Evolutionary conservation across 148 eudicot genomes (phyloP).

Genomic region (Drosera capensis): DNA sequence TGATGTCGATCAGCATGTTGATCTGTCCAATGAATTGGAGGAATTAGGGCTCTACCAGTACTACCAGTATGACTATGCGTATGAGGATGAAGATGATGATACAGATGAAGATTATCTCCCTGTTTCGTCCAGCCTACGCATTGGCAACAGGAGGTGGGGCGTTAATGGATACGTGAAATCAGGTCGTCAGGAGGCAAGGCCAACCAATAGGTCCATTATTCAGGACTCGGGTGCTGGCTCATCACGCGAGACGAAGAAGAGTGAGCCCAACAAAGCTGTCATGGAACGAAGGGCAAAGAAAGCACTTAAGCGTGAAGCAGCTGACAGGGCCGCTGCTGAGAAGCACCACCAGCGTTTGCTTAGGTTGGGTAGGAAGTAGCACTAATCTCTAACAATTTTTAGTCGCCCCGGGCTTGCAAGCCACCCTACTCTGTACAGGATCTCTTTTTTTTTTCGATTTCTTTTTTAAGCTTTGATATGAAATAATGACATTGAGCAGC

Average conservation of each 20-base stretch:
- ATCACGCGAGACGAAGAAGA: conserved; percentile 56
- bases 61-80: conserved; percentile 19
- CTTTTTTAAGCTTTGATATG: no score
- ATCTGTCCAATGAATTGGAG: conserved; percentile 29
- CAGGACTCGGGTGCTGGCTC: conserved; percentile 34
- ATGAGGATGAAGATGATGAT: conserved; percentile 26
- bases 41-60: conserved; percentile 19
- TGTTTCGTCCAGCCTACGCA: conserved; percentile 34
- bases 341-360: conserved; percentile 67
- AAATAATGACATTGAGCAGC: no score
- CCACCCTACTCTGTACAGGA: no score
- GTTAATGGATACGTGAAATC: conserved; percentile 61
- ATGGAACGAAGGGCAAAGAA: conserved; percentile 83
- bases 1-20: conserved; percentile 36
- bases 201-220: conserved; percentile 22
- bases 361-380: conserved; percentile 50
- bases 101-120: conserved; percentile 37
- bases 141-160: conserved; percentile 83
- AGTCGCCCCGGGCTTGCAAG: no score
- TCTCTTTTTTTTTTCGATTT: no score
- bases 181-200: conserved; percentile 85
- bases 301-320: conserved; percentile 87
- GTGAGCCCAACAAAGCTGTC: conserved; percentile 32
- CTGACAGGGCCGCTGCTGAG: conserved; percentile 75
- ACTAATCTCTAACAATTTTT: background rate